Evolutionary conservation across 1,139 yeast genomes (phyloP), one percentile per base, ranked within the genome.

Genomic region (Diutina neorugosa): DNA sequence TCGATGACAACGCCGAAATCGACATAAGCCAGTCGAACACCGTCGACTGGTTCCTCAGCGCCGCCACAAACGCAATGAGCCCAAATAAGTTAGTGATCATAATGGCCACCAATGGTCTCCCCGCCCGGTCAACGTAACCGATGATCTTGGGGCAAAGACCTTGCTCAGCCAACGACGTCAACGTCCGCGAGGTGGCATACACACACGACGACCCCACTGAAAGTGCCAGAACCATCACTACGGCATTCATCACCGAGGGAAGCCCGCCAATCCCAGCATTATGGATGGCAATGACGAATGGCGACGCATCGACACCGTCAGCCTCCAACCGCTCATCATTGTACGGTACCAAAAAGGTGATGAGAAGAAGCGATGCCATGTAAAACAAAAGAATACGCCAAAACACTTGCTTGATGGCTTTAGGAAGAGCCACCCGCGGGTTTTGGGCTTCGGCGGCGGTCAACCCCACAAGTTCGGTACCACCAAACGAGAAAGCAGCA

Each of bases 101-200:
- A 62, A 86, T 78, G 46, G 87, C 91, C 52, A 77, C 78, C 51
- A 84, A 70, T 44, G 95, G 96, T 67, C 94, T 78, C 57, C 91
- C 93, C 51, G 69, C 65, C 61, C 81, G 81, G 66, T 87, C 95
- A 62, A 86, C 79, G 69, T 86, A 88, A 58, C 82, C 86, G 55
- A 82, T 77, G 60, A 79, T 70, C 62, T 76, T 74, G 60, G 96
- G 96, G 25, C 94, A 91, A 66, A 80, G 82, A 37, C 90, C 88
- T 62, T 87, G 84, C 58, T 85, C 84, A 51, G 96, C 88, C 59
- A 90, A 74, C 14, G 96, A 86, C 58, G 86, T 84, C 58, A 89
- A 69, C 21, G 96, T 82, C 75, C 96, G 81, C 42, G 96, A 86
- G 55, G 90, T 80, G 37, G 84, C 95, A 60, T 76, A 83, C 25